Base-by-base conservation (phyloP, 352 stramenopile genomes). In the Globisporangium radiosum region DNA sequence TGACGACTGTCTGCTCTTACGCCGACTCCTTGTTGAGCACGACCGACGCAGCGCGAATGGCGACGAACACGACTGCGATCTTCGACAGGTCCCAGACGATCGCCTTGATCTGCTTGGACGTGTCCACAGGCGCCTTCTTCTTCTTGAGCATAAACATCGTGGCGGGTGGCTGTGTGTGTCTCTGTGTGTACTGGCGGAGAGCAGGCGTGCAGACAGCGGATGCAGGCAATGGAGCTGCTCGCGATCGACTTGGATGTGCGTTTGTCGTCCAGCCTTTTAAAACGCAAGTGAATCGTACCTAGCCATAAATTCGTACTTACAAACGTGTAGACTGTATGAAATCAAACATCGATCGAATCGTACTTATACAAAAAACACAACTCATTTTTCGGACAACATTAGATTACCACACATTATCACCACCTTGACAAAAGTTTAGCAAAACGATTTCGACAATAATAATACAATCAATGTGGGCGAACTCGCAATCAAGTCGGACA, bases 101-200 rank as follows among this genome's bases (percentile, higher is more conserved):
- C 13, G 77, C 77, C 68, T 90, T 90, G 63, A 90, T 69, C 67
- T 89, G 79, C 73, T 91, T 86, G 62, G 64, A 69, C 50, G 71
- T 74, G 70, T 93, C 84, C 49, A 92, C 78, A 68, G 89, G 80
- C 68, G 80, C 72, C 69, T 91, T 90, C 77, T 92, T 91, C 77
- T 93, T 93, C 75, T 88, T 89, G 66, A 91, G 81, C 81, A 89
- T 88, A 56, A 91, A 91, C 81, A 91, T 91, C 50, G 39, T 73
- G 56, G 38, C 57, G n/a, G 6, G 39, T 38, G 36, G 36, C 5
- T 15, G 45, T 17, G 45, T 8, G 15, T n/a, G 15, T 9, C 7
- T 5, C 14, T n/a, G 13, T 49, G 11, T 15, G 6, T 5, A 19
- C 8, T n/a, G 14, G 14, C 8, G 51, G 14, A 33, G 17, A 19